Evolutionary conservation across 2,329 filamentous ascomycete genomes (phyloP).

Genomic region (Niveomyces coronatus): DNA sequence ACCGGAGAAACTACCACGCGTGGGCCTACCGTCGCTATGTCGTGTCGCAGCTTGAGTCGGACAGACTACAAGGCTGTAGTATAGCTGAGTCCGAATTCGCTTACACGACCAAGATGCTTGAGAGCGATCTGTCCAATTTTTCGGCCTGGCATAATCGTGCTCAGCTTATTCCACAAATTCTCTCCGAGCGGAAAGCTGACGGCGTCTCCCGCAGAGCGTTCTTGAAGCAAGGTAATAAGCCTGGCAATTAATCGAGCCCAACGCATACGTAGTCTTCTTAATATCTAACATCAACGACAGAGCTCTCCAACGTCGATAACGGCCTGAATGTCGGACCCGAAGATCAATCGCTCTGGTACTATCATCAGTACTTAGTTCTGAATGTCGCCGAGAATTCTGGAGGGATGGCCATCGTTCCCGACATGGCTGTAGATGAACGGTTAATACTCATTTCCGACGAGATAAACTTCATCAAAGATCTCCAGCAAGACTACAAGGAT

Average conservation of each 20-base stretch:
- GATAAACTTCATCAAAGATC: constrained; percentile 60
- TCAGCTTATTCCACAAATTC: constrained; percentile 66
- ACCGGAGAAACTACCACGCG: constrained; percentile 90
- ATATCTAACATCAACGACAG: constrained; percentile 26
- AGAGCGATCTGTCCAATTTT: constrained; percentile 82
- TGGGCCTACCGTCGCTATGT: constrained; percentile 85
- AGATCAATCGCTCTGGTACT: constrained; percentile 95
- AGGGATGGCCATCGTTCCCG: constrained; percentile 50
- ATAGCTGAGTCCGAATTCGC: constrained; percentile 74
- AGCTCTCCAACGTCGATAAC: constrained; percentile 64
- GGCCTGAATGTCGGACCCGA: constrained; percentile 84
- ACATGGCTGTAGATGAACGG: constrained; percentile 51
- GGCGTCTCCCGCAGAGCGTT: constrained; percentile 54
- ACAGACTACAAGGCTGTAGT: constrained; percentile 40
- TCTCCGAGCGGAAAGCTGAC: constrained; percentile 60
- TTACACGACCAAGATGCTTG: constrained; percentile 86
- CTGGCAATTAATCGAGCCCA: too few species aligned
- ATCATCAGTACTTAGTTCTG: constrained; percentile 79
- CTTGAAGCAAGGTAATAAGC: constrained; percentile 61
- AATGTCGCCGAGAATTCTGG: constrained; percentile 45
- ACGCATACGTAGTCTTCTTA: neutral
- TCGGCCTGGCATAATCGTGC: constrained; percentile 93
- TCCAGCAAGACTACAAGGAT: constrained; percentile 47
- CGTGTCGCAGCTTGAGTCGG: constrained; percentile 61
- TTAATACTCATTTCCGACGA: constrained; percentile 57